A percentile compares a stretch with the other conserved stretches of the same genome.
phyloP scores from a whole-genome alignment of 176 grass and related monocot species.

The Juncus inflexus region DNA sequence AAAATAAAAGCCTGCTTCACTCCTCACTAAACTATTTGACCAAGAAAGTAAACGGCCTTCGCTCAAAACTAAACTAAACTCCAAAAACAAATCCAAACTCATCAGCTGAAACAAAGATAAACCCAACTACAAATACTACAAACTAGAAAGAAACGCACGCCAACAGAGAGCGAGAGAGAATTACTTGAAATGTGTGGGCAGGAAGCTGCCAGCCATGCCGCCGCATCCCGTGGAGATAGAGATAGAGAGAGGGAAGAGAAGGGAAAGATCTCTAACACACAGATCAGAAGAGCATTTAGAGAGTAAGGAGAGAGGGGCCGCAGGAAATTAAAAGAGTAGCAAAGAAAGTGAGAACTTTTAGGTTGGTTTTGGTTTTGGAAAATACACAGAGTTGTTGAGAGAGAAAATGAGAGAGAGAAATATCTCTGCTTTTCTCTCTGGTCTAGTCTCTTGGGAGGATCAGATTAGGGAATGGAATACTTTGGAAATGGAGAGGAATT shows the following conservation, averaged over 20 bases:
- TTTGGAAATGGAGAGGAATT: too few species aligned
- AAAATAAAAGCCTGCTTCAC: too few species aligned
- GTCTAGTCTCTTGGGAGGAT: too few species aligned
- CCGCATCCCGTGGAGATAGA: conserved; percentile 22
- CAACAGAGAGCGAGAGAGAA: neutral
- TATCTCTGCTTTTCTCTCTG: neutral
- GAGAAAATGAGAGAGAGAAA: conserved; percentile 12
- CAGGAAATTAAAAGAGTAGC: conserved; percentile 28
- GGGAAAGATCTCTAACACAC: neutral
- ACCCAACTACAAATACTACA: conserved; percentile 2
- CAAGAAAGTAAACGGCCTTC: too few species aligned
- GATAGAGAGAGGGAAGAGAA: conserved; percentile 24
- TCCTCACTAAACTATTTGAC: too few species aligned
- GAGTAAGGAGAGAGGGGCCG: conserved; percentile 3
- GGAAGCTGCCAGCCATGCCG: conserved; percentile 98
- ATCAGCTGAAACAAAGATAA: neutral
- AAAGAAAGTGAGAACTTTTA: conserved; percentile 22
- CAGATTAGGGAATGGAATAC: too few species aligned
- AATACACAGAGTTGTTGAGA: neutral
- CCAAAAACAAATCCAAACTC: too few species aligned
- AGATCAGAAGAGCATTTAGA: conserved; percentile 30
- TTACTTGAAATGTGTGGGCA: conserved; percentile 82
- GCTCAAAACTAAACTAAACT: too few species aligned
- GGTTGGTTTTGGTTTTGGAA: conserved; percentile 17
- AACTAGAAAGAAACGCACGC: neutral